A percentile compares a stretch with the other conserved stretches of the same genome.
phyloP scores from a whole-genome alignment of 1,284 basidiomycete species.

The Hymenochaete sp. region DNA sequence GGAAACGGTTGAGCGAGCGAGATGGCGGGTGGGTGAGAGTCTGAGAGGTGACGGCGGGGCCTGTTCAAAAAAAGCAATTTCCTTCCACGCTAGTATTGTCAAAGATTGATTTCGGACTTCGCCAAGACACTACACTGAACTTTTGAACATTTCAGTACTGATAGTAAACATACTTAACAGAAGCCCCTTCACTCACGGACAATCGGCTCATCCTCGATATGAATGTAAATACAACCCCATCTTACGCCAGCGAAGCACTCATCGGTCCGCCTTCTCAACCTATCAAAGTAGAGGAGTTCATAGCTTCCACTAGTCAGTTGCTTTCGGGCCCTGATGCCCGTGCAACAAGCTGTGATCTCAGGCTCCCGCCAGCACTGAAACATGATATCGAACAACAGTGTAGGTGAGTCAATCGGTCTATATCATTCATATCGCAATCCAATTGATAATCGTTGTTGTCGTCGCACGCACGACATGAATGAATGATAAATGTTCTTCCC shows the following conservation, averaged over 20 bases:
- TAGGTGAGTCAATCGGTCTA: constrained; percentile 11
- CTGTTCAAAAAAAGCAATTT: neutral
- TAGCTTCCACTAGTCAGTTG: constrained; percentile 1
- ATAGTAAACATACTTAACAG: neutral
- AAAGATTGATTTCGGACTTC: no score
- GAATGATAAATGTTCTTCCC: no score
- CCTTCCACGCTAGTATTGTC: neutral
- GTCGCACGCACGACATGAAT: constrained; percentile 2
- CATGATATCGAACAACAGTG: constrained; percentile 15
- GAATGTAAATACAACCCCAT: constrained; percentile 8
- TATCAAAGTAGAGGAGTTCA: constrained; percentile 13
- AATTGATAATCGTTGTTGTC: neutral
- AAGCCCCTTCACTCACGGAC: neutral
- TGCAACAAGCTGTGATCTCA: neutral
- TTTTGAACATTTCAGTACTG: neutral
- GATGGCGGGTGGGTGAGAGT: neutral
- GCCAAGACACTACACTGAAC: neutral
- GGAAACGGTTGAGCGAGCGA: neutral
- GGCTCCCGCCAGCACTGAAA: constrained; percentile 1
- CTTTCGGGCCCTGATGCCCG: neutral
- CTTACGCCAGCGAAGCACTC: constrained; percentile 18
- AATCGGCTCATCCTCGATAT: neutral
- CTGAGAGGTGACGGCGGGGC: neutral
- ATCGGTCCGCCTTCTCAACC: constrained; percentile 19
- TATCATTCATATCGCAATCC: neutral